Evolutionary conservation across 345 rosid genomes (phyloP).

Genomic region (Ricinus communis): DNA sequence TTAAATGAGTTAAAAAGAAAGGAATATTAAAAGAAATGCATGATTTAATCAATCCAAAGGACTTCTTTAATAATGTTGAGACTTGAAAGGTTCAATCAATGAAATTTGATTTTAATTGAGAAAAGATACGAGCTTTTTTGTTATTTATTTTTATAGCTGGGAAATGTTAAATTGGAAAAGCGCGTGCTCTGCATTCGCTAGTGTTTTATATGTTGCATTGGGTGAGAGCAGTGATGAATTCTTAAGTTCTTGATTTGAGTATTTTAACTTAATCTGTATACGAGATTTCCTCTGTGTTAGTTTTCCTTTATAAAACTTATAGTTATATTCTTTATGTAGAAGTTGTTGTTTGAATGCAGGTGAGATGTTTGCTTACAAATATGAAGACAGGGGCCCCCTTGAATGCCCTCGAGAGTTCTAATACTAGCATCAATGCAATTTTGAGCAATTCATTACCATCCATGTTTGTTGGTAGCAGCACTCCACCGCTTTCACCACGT

Average conservation of each 20-base stretch:
- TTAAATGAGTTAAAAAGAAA: no score
- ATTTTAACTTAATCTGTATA: background rate
- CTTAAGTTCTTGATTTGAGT: constrained; percentile 2
- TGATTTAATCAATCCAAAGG: no score
- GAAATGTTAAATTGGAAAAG: no score
- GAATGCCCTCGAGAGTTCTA: constrained; percentile 62
- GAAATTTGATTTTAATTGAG: no score
- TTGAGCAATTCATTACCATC: constrained; percentile 74
- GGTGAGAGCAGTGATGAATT: background rate
- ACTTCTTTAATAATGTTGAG: no score
- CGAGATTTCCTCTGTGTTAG: background rate
- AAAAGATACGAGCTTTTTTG: no score
- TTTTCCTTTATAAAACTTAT: background rate
- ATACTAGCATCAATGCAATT: constrained; percentile 52
- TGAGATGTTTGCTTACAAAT: constrained; percentile 65
- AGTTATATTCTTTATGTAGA: background rate
- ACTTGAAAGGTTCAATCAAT: no score
- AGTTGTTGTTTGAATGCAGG: constrained; percentile 38
- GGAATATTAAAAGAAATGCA: background rate
- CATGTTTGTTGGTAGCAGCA: constrained; percentile 88
- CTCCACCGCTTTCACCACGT: constrained; percentile 96
- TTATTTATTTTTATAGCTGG: no score
- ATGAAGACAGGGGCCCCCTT: constrained; percentile 74
- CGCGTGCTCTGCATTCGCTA: no score
- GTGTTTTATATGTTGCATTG: no score